Conservation (phyloP, 108 stramenopile genomes). For the Skeletonema costatum region DNA sequence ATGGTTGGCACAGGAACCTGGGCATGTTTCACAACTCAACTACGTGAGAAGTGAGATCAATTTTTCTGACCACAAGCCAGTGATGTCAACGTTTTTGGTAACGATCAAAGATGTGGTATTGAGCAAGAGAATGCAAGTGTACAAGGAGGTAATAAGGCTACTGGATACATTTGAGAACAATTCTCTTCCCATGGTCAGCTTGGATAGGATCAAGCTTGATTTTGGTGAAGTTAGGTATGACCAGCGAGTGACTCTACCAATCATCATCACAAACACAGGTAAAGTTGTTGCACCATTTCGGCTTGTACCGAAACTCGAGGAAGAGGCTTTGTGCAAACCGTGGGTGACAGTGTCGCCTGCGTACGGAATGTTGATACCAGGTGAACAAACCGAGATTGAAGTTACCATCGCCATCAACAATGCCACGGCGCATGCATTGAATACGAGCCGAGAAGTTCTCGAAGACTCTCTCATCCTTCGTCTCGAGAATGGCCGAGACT, state of each 20-base stretch:
- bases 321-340: constrained; percentile 82
- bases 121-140: constrained; percentile 71
- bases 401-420: constrained; percentile 83
- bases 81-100: constrained; percentile 82
- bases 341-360: constrained; percentile 91
- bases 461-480: constrained; percentile 93
- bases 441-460: constrained; percentile 83
- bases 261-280: constrained; percentile 88
- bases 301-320: constrained; percentile 93
- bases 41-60: constrained; percentile 87
- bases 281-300: constrained; percentile 88
- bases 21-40: constrained; percentile 79
- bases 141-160: constrained; percentile 76
- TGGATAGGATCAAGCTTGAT: constrained; percentile 75
- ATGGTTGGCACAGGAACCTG: constrained; percentile 89
- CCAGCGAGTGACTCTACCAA: constrained; percentile 61
- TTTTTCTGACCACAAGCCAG: constrained; percentile 98
- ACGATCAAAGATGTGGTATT: constrained; percentile 85
- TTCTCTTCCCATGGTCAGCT: constrained; percentile 80
- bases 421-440: constrained; percentile 76
- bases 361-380: constrained; percentile 93
- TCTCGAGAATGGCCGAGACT: constrained; percentile 94
- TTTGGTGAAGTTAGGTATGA: constrained; percentile 84
- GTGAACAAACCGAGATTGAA: constrained; percentile 76
- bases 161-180: constrained; percentile 89